phyloP scores from a whole-genome alignment of 83 land plant species.

The Picea engelmannii region DNA sequence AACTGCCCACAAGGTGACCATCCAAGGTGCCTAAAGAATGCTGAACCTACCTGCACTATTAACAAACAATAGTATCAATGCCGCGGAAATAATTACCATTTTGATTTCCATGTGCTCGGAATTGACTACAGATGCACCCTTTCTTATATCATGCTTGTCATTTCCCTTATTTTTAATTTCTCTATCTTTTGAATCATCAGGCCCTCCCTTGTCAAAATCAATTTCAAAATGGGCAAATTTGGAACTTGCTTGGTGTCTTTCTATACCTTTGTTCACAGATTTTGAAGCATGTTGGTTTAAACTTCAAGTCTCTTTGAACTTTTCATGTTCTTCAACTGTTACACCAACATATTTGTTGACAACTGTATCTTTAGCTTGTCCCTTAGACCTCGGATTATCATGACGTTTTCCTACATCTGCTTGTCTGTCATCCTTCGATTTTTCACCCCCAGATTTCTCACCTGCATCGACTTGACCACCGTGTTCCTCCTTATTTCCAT shows the following conservation, averaged over 20 bases:
- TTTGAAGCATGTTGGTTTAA: background rate
- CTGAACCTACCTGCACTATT: constrained; percentile 82
- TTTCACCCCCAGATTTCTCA: constrained; percentile 17
- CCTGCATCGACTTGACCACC: constrained; percentile 10
- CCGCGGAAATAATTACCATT: too few relatives aligned
- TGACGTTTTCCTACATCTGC: background rate
- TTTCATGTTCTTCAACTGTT: background rate
- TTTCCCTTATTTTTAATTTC: constrained; percentile 4
- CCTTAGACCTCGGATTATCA: background rate
- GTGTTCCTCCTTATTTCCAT: constrained; percentile 13
- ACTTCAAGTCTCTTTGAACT: background rate
- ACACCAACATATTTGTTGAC: background rate
- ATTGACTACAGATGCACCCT: background rate
- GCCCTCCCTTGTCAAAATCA: background rate
- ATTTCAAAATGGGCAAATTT: background rate
- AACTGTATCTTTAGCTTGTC: background rate
- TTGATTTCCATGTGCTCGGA: background rate
- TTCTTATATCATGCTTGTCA: constrained; percentile 11
- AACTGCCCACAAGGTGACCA: constrained; percentile 99
- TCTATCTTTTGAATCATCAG: background rate
- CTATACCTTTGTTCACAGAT: constrained; percentile 1
- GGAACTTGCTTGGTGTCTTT: background rate
- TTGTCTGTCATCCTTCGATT: constrained; percentile 19
- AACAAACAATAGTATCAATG: background rate
- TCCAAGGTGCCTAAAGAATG: constrained; percentile 92